Evolutionary conservation across 768 basidiomycete genomes (phyloP), one percentile per base, ranked within the genome.

Genomic region (Russula virescens): DNA sequence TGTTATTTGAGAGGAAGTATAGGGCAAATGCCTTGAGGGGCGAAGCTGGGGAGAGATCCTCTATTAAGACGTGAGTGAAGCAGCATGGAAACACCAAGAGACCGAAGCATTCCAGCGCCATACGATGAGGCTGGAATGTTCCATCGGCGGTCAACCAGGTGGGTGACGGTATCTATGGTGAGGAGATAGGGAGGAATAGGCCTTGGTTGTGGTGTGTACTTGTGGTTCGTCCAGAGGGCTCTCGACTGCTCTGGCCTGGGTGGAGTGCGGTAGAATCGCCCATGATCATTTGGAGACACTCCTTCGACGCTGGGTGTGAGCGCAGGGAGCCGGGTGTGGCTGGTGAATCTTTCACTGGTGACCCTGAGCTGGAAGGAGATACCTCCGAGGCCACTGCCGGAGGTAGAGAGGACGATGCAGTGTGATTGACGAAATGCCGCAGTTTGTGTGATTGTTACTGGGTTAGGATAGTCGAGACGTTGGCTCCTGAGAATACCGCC

Each of bases 151-250:
- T 8, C 31, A 31, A 31, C 31, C 25, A 55, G 43, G 19, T 54
- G 25, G 25, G 60, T 61, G 53, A 55, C 46, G 46, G 51, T 61
- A 55, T 46, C 60, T 40, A 61, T 61, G 53, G 23, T 14, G 53
- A 48, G 60, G 60, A 35, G 60, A 55, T 61, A 55, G 53, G 25
- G 46, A 38, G 60, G 60, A 47, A 26, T 38, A 54, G 19, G 46
- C 16, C 31, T 18, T 14, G 3, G n/a, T 23, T 46, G 25, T n/a
- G n/a, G n/a, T n/a, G n/a, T 34, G 25, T 54, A 23, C 35, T 54
- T 40, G 60, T 55, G 60, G 48, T 7, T 48, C 45, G 25, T 28
- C 34, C 35, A 35, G 23, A n/a, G 34, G 26, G 45, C 19, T 16
- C 21, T 23, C 28, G n/a, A 46, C 26, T 21, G 31, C 25, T 52